Evolutionary conservation across 208 protist species (phyloP).

Genomic region (Trypanosoma avium): DNA sequence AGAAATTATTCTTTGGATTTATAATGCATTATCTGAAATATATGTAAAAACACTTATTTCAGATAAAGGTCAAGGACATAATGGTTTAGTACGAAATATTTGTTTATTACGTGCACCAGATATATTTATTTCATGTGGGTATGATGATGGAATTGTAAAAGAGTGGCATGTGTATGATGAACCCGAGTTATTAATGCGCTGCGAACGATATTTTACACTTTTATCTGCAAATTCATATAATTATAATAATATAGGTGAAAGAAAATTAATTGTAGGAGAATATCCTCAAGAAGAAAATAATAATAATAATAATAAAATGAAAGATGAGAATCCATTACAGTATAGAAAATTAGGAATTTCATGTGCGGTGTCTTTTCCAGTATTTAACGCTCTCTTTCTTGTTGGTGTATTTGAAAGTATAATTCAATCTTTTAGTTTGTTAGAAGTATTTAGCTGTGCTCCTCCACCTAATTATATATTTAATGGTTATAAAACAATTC

Average conservation of each 20-base stretch:
- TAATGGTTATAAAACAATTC: constrained; percentile 77
- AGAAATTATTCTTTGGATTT: constrained; percentile 46
- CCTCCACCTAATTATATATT: constrained; percentile 67
- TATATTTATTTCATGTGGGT: constrained; percentile 68
- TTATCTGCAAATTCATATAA: constrained; percentile 18
- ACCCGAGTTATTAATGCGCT: constrained; percentile 61
- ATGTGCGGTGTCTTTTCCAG: constrained; percentile 53
- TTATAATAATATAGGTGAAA: too few relatives aligned
- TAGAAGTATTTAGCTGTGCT: constrained; percentile 70
- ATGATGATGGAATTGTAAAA: constrained; percentile 69
- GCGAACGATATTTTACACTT: constrained; percentile 59
- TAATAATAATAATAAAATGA: too few relatives aligned
- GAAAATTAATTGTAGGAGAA: too few relatives aligned
- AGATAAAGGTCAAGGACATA: constrained; percentile 10
- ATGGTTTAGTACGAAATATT: constrained; percentile 49
- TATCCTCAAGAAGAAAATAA: too few relatives aligned
- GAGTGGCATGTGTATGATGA: constrained; percentile 89
- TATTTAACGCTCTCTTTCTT: constrained; percentile 66
- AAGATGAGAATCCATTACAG: too few relatives aligned
- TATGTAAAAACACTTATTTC: constrained; percentile 43
- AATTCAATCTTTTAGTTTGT: constrained; percentile 65
- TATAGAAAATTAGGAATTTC: constrained; percentile 54
- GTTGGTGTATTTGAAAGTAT: constrained; percentile 67
- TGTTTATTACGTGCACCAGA: constrained; percentile 61
- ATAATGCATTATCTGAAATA: constrained; percentile 20